phyloP scores from a whole-genome alignment of 108 stramenopile genomes.

The Aurantiochytrium sp. region DNA sequence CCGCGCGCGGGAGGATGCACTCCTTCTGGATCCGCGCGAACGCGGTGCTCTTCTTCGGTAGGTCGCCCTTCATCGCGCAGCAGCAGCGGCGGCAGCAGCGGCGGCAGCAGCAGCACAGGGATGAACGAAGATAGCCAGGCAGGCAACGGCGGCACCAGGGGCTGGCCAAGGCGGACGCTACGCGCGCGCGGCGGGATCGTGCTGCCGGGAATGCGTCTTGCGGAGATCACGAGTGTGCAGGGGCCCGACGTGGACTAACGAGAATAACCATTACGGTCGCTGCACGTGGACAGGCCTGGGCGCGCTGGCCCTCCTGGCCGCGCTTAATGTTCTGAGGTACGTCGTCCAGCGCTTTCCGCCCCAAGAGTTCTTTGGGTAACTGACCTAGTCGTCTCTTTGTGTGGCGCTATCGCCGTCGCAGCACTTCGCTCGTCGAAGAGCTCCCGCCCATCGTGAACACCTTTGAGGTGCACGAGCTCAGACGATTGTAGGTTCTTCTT shows the following conservation, averaged over 20 bases:
- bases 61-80: background rate
- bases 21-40: slow-evolving; percentile 17
- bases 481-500: background rate
- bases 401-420: background rate
- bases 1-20: background rate
- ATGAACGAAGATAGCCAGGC: too few relatives aligned
- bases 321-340: background rate
- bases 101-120: background rate
- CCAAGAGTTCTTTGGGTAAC: too few relatives aligned
- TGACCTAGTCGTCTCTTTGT: background rate
- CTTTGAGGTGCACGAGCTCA: slow-evolving; percentile 11
- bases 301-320: background rate
- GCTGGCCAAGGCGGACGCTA: too few relatives aligned
- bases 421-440: background rate
- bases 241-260: too few relatives aligned
- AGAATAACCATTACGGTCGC: too few relatives aligned
- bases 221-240: too few relatives aligned
- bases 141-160: too few relatives aligned
- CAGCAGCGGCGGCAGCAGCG: background rate
- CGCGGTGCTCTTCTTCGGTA: slow-evolving; percentile 24
- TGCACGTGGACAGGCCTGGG: background rate
- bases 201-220: too few relatives aligned
- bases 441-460: slow-evolving; percentile 3
- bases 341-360: background rate
- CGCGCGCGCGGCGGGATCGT: too few relatives aligned